phyloP scores from a whole-genome alignment of 768 basidiomycete species.

The Auricularia sp. region DNA sequence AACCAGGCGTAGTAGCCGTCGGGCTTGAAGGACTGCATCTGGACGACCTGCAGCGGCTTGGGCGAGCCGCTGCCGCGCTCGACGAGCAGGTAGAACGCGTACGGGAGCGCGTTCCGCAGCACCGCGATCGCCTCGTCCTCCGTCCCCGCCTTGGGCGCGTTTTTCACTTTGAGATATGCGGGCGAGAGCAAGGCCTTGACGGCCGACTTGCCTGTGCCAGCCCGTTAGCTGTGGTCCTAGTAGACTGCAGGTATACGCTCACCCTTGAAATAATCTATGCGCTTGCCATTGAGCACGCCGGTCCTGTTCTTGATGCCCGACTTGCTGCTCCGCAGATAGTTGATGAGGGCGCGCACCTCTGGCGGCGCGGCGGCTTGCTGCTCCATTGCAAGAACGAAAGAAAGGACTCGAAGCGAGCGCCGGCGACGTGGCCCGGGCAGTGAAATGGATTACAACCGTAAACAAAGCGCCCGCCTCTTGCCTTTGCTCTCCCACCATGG shows the following conservation, averaged over 20 bases:
- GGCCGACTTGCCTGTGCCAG: conserved; percentile 71
- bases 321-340: conserved; percentile 78
- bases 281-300: conserved; percentile 88
- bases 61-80: conserved; percentile 69
- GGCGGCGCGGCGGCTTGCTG: conserved; percentile 73
- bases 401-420: background rate
- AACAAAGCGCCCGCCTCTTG: background rate
- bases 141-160: conserved; percentile 58
- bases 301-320: conserved; percentile 82
- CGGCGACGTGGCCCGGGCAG: background rate
- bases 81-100: conserved; percentile 88
- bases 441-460: background rate
- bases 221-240: background rate
- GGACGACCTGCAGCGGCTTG: conserved; percentile 69
- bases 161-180: conserved; percentile 81
- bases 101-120: conserved; percentile 63
- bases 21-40: conserved; percentile 66
- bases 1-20: conserved; percentile 95
- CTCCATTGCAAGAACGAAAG: conserved; percentile 29
- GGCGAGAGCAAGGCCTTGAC: conserved; percentile 87
- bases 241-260: conserved; percentile 12
- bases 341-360: conserved; percentile 71
- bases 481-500: no score
- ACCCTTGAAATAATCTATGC: conserved; percentile 99
- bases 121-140: conserved; percentile 67